Evolutionary conservation across 192 early-diverging fungal species (phyloP).

Genomic region (Umbelopsis isabellina): DNA sequence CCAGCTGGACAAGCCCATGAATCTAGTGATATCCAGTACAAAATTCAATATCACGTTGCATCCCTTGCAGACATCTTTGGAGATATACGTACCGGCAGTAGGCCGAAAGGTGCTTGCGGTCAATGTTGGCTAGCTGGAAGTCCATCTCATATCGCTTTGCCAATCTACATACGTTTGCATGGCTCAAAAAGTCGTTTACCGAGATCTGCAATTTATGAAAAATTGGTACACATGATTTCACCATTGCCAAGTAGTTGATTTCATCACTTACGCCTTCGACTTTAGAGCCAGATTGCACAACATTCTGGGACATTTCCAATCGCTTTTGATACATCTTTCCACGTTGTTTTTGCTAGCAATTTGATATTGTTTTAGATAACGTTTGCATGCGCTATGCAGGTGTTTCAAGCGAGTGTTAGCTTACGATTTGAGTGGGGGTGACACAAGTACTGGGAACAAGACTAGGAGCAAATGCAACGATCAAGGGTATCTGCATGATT

Average conservation of each 20-base stretch:
- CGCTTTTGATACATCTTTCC: conserved; percentile 52
- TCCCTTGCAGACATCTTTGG: not conserved
- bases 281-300: conserved; percentile 43
- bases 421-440: conserved; percentile 52
- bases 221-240: not conserved
- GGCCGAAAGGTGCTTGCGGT: conserved; percentile 46
- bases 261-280: conserved; percentile 39
- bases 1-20: conserved; percentile 52
- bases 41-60: not conserved
- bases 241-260: not conserved
- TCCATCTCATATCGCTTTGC: conserved; percentile 49
- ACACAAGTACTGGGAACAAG: conserved; percentile 59
- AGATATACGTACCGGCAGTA: conserved; percentile 47
- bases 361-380: no score
- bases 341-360: conserved; percentile 43
- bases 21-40: conserved; percentile 25
- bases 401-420: not conserved
- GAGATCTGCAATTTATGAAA: not conserved
- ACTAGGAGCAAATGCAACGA: conserved; percentile 53
- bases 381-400: no score
- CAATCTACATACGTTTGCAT: conserved; percentile 9
- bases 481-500: conserved; percentile 45
- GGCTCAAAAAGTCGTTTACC: not conserved
- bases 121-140: conserved; percentile 48
- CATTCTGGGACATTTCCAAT: conserved; percentile 46